Percentiles rank a stretch among this genome's conserved stretches.
These are phyloP conservation scores for Adenanthera pavonina DNA, from an alignment of 306 rosid species.

Conservation along the genomic window DNA sequence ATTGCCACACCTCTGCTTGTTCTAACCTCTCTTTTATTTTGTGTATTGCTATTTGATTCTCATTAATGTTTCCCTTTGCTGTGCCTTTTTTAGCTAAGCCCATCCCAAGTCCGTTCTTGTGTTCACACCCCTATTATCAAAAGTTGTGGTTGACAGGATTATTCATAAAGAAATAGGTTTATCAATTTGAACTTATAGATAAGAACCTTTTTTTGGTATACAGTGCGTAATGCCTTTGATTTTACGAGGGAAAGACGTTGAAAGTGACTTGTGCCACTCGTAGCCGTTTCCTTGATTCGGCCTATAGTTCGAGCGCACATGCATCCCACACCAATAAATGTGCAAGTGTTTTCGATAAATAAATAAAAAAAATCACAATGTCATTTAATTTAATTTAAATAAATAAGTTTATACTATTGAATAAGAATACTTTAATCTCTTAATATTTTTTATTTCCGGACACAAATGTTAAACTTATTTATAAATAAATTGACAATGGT, in stretches of 20 bases:
- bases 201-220: not conserved
- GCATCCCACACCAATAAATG: not conserved
- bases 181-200: not conserved
- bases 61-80: not conserved
- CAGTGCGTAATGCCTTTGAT: not conserved
- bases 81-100: not conserved
- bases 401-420: no score
- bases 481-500: not conserved
- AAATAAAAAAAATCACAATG: not conserved
- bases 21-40: not conserved
- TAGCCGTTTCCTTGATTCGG: not conserved
- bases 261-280: slow-evolving; percentile 25
- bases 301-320: not conserved
- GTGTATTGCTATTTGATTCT: not conserved
- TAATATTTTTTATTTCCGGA: not conserved
- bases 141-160: not conserved
- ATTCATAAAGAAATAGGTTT: not conserved
- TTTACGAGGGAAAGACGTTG: not conserved
- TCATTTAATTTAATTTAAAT: not conserved
- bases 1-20: slow-evolving; percentile 13
- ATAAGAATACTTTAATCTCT: not conserved
- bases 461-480: no score
- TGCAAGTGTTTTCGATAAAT: not conserved
- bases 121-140: not conserved
- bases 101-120: not conserved